Percentiles rank a stretch among this genome's conserved stretches.
phyloP scores from a whole-genome alignment of 371 early-diverging fungal species.

The Zychaea mexicana region DNA sequence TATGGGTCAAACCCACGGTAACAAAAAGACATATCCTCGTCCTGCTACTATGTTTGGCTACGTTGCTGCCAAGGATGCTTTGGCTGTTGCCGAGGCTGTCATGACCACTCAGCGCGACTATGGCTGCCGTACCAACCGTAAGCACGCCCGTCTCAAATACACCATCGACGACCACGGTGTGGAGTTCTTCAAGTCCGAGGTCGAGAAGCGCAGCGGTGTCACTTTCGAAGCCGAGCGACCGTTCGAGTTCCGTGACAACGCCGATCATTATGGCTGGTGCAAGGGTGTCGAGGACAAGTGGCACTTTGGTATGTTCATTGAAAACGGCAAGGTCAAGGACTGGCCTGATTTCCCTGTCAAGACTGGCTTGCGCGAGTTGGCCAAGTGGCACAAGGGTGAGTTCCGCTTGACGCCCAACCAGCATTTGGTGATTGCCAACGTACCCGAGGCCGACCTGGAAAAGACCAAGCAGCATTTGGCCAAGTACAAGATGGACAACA shows the following conservation, averaged over 20 bases:
- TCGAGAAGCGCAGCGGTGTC: slow-evolving; percentile 80
- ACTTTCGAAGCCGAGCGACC: slow-evolving; percentile 63
- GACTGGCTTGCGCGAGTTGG: slow-evolving; percentile 81
- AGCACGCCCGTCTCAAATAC: slow-evolving; percentile 97
- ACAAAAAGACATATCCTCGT: slow-evolving; percentile 94
- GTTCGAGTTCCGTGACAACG: slow-evolving; percentile 82
- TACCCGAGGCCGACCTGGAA: slow-evolving; percentile 72
- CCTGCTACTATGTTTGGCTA: slow-evolving; percentile 81
- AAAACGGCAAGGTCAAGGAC: slow-evolving; percentile 92
- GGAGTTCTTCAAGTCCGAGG: slow-evolving; percentile 85
- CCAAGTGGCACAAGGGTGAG: slow-evolving; percentile 75
- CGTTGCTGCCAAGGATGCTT: slow-evolving; percentile 75
- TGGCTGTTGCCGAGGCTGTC: slow-evolving; percentile 83
- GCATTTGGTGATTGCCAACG: slow-evolving; percentile 81
- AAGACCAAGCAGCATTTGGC: slow-evolving; percentile 72
- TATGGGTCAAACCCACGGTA: slow-evolving; percentile 97
- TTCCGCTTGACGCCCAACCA: slow-evolving; percentile 93
- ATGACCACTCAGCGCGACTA: slow-evolving; percentile 91
- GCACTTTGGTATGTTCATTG: slow-evolving; percentile 89
- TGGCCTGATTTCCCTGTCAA: slow-evolving; percentile 76
- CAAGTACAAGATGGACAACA: slow-evolving; percentile 82
- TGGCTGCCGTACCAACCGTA: slow-evolving; percentile 95
- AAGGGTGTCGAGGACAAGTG: slow-evolving; percentile 70
- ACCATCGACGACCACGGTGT: slow-evolving; percentile 93
- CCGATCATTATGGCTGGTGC: slow-evolving; percentile 94